A percentile compares a stretch with the other conserved stretches of the same genome.
These are phyloP conservation scores for Gelatoporia subvermispora DNA, from an alignment of 768 basidiomycete species.

Conservation along the genomic window DNA sequence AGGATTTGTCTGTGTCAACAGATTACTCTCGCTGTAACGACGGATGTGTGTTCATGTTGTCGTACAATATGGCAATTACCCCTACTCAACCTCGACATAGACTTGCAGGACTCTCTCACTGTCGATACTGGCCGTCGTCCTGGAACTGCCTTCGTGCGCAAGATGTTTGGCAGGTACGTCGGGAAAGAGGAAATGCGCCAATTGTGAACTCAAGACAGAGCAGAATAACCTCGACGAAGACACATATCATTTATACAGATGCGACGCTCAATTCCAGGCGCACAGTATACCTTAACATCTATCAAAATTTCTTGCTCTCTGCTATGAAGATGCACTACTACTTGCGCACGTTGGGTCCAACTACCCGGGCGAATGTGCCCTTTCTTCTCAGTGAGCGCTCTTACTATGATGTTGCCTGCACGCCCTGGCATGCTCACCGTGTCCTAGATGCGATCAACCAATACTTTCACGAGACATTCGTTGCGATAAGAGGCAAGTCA, in stretches of 20 bases:
- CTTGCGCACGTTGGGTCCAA: conserved; percentile 54
- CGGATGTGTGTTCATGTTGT: conserved; percentile 39
- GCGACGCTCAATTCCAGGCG: conserved; percentile 55
- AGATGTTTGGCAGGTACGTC: conserved; percentile 62
- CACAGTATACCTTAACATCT: conserved; percentile 75
- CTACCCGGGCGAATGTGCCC: conserved; percentile 34
- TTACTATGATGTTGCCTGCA: not conserved
- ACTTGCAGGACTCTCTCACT: conserved; percentile 62
- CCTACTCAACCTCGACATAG: conserved; percentile 31
- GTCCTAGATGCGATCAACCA: conserved; percentile 60
- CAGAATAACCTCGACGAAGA: conserved; percentile 68
- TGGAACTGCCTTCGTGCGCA: conserved; percentile 59
- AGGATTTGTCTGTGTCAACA: conserved; percentile 67
- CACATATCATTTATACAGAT: conserved; percentile 81
- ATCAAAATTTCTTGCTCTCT: conserved; percentile 76
- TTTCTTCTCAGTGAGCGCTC: conserved; percentile 56
- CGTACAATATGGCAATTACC: not conserved
- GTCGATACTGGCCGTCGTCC: conserved; percentile 62
- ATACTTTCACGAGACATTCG: conserved; percentile 52
- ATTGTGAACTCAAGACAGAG: not conserved
- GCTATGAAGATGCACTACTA: conserved; percentile 89
- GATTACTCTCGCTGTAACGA: conserved; percentile 71
- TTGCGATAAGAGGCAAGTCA: conserved; percentile 44
- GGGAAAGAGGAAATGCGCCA: not conserved
- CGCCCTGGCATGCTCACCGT: too few relatives aligned